These are phyloP conservation scores for Fusarium sp. DNA, from an alignment of 2,329 filamentous ascomycete species.

Conservation along the genomic window DNA sequence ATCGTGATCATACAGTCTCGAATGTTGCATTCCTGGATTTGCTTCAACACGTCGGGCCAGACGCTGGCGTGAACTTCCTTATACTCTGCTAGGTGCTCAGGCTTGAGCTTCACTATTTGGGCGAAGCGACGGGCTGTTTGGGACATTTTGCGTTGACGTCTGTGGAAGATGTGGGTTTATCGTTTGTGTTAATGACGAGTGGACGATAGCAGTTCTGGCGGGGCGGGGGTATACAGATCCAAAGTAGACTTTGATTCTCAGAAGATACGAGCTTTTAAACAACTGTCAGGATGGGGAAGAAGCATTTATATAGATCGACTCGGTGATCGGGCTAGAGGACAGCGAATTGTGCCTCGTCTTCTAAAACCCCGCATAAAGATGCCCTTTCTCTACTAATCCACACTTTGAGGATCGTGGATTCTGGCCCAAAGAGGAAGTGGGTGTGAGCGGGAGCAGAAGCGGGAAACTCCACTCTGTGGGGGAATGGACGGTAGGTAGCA, in stretches of 20 bases:
- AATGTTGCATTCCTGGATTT: constrained; percentile 82
- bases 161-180: not conserved
- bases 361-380: constrained; percentile 34
- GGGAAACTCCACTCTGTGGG: constrained; percentile 29
- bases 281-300: not conserved
- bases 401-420: constrained; percentile 17
- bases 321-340: constrained; percentile 37
- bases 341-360: constrained; percentile 33
- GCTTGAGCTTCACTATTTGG: constrained; percentile 80
- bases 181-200: not conserved
- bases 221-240: not conserved
- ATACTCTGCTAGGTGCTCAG: constrained; percentile 75
- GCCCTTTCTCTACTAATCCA: not conserved
- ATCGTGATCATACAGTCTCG: constrained; percentile 70
- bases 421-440: constrained; percentile 9
- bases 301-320: constrained; percentile 22
- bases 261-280: not conserved
- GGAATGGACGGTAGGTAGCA: constrained; percentile 4
- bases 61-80: constrained; percentile 80
- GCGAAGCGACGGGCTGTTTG: constrained; percentile 70
- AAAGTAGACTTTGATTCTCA: not conserved
- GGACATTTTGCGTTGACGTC: constrained; percentile 23
- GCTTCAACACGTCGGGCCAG: constrained; percentile 82
- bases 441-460: constrained; percentile 9
- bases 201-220: too few species aligned